phyloP scores from a whole-genome alignment of 2,329 filamentous ascomycete species.

The Venturiaceae sp. region DNA sequence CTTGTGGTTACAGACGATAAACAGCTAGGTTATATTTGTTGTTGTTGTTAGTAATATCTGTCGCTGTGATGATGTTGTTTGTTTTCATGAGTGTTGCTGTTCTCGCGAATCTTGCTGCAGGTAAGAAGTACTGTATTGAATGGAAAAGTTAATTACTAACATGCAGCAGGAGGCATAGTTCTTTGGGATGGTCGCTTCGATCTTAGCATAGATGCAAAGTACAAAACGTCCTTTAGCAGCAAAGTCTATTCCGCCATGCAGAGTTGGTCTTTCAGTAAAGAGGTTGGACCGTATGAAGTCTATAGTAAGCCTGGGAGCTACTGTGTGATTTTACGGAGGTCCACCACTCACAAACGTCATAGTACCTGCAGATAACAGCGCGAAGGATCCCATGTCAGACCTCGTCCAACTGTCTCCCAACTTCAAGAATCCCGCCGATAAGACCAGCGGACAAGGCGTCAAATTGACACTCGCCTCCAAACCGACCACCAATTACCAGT shows the following conservation, averaged over 20 bases:
- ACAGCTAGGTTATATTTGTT: neutral
- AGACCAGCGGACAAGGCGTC: slow-evolving; percentile 50
- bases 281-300: no score
- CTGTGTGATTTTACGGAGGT: no score
- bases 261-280: slow-evolving; percentile 58
- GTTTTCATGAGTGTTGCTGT: neutral
- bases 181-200: slow-evolving; percentile 59
- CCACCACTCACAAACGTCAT: neutral
- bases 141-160: neutral
- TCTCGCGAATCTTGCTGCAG: neutral
- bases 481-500: slow-evolving; percentile 59
- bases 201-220: slow-evolving; percentile 22
- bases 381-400: slow-evolving; percentile 37
- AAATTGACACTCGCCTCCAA: slow-evolving; percentile 57
- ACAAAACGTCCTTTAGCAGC: slow-evolving; percentile 21
- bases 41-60: neutral
- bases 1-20: no score
- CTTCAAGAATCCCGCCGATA: slow-evolving; percentile 58
- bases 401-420: slow-evolving; percentile 53
- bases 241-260: slow-evolving; percentile 36
- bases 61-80: neutral
- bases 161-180: slow-evolving; percentile 29
- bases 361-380: slow-evolving; percentile 43
- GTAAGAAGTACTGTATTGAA: neutral
- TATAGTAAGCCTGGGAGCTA: no score